These are phyloP conservation scores for Nothophoma quercina DNA, from an alignment of 2,329 filamentous ascomycete genomes.

Conservation along the genomic window DNA sequence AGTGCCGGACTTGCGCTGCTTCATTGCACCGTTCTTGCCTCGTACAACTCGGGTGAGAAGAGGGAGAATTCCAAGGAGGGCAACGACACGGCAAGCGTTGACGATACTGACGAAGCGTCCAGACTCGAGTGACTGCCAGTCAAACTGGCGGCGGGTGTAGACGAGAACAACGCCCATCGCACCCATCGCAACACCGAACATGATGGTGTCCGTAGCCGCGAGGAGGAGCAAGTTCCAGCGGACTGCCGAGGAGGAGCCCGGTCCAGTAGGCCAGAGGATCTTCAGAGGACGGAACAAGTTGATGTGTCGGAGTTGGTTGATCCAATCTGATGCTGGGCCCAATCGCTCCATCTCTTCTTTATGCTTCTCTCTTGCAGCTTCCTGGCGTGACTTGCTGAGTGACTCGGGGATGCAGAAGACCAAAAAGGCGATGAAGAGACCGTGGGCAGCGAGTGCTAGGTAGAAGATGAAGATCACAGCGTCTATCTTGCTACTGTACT, in stretches of 20 bases:
- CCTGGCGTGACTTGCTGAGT: conserved; percentile 75
- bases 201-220: conserved; percentile 79
- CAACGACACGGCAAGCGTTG: conserved; percentile 77
- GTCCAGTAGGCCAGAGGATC: conserved; percentile 77
- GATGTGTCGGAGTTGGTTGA: conserved; percentile 53
- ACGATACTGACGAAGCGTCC: conserved; percentile 82
- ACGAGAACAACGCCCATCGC: conserved; percentile 81
- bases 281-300: conserved; percentile 81
- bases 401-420: conserved; percentile 82
- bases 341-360: conserved; percentile 50
- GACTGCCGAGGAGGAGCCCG: conserved; percentile 65
- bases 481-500: conserved; percentile 64
- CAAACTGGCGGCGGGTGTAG: conserved; percentile 81
- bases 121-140: conserved; percentile 82
- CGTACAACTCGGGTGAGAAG: conserved; percentile 79
- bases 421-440: conserved; percentile 76
- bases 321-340: conserved; percentile 51
- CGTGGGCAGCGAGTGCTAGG: conserved; percentile 74
- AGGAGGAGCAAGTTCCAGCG: conserved; percentile 84
- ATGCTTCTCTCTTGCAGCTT: conserved; percentile 73
- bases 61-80: conserved; percentile 78
- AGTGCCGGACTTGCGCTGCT: conserved; percentile 65
- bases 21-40: conserved; percentile 52
- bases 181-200: conserved; percentile 84
- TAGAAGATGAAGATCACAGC: conserved; percentile 86